These are phyloP conservation scores for Diatrype stigma DNA, from an alignment of 2,329 filamentous ascomycete species.

Conservation along the genomic window DNA sequence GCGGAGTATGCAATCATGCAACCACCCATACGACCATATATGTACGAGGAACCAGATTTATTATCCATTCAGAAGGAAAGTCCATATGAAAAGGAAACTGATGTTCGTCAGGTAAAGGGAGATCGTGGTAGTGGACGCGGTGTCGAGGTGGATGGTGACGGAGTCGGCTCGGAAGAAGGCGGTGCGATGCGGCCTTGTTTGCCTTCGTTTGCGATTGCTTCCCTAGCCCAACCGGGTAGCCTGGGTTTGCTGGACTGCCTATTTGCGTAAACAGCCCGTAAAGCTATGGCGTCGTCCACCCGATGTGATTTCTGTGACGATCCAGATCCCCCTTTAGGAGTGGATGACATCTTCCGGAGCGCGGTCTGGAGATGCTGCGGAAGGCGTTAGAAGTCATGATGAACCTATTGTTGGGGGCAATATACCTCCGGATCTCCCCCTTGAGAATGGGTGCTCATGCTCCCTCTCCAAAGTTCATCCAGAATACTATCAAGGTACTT, in stretches of 20 bases:
- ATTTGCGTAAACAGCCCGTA: slow-evolving; percentile 14
- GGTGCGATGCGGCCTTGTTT: slow-evolving; percentile 14
- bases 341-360: slow-evolving; percentile 11
- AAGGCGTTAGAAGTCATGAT: slow-evolving; percentile 9
- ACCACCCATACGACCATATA: too few species aligned
- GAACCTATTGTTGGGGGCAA: slow-evolving; percentile 4
- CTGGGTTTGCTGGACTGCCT: slow-evolving; percentile 18
- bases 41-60: too few species aligned
- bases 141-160: slow-evolving; percentile 3
- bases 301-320: slow-evolving; percentile 16
- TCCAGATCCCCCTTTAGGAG: slow-evolving; percentile 4
- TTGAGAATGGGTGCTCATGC: slow-evolving; percentile 3
- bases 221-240: slow-evolving; percentile 24
- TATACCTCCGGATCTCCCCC: slow-evolving; percentile 19
- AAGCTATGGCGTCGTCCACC: slow-evolving; percentile 20
- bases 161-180: slow-evolving; percentile 12
- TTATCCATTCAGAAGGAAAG: too few species aligned
- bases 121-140: slow-evolving; percentile 11
- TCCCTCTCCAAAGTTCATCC: slow-evolving; percentile 11
- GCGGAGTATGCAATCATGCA: too few species aligned
- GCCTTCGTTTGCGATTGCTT: slow-evolving; percentile 13
- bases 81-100: too few species aligned
- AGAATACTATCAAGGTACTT: slow-evolving; percentile 6
- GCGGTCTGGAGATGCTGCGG: slow-evolving; percentile 17
- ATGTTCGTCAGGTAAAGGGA: slow-evolving; percentile 16